Base-by-base conservation (phyloP, 805 yeast genomes). In the Kodamaea neixiangensis region DNA sequence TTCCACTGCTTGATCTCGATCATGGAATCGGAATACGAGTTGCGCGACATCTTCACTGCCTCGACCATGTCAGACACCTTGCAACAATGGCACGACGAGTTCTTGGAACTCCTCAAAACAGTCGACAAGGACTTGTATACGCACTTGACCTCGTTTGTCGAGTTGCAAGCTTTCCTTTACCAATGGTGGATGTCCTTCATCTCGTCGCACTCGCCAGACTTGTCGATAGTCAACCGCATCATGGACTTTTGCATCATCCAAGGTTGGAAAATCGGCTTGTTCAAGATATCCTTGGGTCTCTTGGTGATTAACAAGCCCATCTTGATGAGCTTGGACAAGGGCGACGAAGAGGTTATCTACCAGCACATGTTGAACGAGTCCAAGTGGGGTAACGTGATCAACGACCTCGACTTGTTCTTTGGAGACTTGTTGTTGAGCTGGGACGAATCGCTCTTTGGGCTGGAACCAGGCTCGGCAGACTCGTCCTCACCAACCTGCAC, bases 171-270 rank as follows among this genome's bases (percentile, higher is more conserved):
- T 44, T 82, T 75, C 62, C 71, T 83, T n/a, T 77, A 77, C 46
- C 87, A 84, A 60, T 83, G 89, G 89, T 82, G 86, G 74, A 62
- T 83, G 44, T 79, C 86, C 0, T 77, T 82, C 53, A 77, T 75
- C 55, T 80, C 85, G 1, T 80, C 81, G 29, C 83, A 85, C 39
- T 73, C 83, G n/a, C 88, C 88, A 1, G 77, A 72, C 46, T 55
- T 75, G 68, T 64, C 73, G 51, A 57, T 81, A 68, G 72, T 73
- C 67, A 60, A 77, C 72, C 55, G 78, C 68, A 63, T 73, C 64
- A 65, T 83, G 74, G 76, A 87, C 72, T 68, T 69, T 68, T 60
- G 78, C 71, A 64, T 74, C 66, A 55, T 75, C 69, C 65, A 86
- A 74, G 79, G 88, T 72, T 63, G 79, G 84, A 65, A 76, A 69